Evolutionary conservation across 495 filamentous ascomycete species (phyloP).

Genomic region (Umbilicaria muhlenbergii): DNA sequence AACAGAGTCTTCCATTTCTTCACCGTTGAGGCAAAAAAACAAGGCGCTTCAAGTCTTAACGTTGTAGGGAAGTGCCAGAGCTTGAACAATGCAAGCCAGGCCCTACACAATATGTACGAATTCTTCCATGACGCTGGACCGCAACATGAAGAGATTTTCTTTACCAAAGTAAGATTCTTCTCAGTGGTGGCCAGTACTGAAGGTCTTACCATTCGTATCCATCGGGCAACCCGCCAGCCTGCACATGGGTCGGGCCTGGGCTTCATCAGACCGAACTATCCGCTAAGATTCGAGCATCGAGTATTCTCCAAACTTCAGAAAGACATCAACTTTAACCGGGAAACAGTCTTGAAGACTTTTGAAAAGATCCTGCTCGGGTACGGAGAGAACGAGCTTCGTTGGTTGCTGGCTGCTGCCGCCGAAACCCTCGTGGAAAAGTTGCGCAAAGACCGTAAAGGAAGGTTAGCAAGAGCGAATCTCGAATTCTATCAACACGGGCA

Average conservation of each 20-base stretch:
- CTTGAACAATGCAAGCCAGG: slow-evolving; percentile 10
- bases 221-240: neutral
- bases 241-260: neutral
- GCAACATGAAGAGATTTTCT: slow-evolving; percentile 1
- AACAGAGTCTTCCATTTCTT: slow-evolving; percentile 2
- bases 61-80: neutral
- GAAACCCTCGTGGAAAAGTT: neutral
- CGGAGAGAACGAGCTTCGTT: neutral
- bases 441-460: neutral
- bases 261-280: neutral
- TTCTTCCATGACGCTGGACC: slow-evolving; percentile 7
- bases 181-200: neutral
- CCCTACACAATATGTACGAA: slow-evolving; percentile 12
- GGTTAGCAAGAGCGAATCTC: neutral
- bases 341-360: neutral
- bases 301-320: neutral
- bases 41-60: neutral
- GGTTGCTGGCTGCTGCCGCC: neutral
- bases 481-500: neutral
- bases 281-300: neutral
- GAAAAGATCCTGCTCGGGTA: neutral
- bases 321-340: neutral
- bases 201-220: neutral
- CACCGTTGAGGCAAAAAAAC: slow-evolving; percentile 4
- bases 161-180: slow-evolving; percentile 4